phyloP scores from a whole-genome alignment of 371 early-diverging fungal species.

The Saksenaea oblongispora region DNA sequence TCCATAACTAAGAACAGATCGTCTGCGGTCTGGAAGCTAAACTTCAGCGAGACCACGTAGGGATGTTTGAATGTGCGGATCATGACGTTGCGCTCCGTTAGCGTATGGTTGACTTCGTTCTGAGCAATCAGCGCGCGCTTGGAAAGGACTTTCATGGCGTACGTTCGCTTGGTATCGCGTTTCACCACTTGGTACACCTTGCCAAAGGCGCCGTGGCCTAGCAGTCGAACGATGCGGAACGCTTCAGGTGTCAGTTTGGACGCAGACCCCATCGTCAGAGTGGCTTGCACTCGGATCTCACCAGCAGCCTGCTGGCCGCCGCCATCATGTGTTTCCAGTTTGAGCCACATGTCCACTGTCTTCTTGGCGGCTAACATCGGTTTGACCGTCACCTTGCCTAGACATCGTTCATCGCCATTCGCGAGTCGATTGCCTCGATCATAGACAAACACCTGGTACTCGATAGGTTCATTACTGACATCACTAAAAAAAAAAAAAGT shows the following conservation, averaged over 20 bases:
- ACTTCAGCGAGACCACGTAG: slow-evolving; percentile 72
- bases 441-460: slow-evolving; percentile 64
- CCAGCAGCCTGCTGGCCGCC: slow-evolving; percentile 54
- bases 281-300: slow-evolving; percentile 67
- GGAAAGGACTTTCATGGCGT: slow-evolving; percentile 85
- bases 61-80: slow-evolving; percentile 59
- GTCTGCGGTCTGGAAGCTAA: slow-evolving; percentile 70
- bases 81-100: slow-evolving; percentile 83
- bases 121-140: slow-evolving; percentile 75
- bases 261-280: slow-evolving; percentile 11
- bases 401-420: slow-evolving; percentile 54
- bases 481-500: slow-evolving; percentile 46
- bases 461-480: slow-evolving; percentile 61
- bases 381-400: slow-evolving; percentile 64
- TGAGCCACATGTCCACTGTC: slow-evolving; percentile 69
- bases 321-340: slow-evolving; percentile 43
- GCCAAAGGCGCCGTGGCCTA: slow-evolving; percentile 84
- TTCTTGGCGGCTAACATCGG: slow-evolving; percentile 60
- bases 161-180: slow-evolving; percentile 71
- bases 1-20: slow-evolving; percentile 78
- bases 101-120: slow-evolving; percentile 74
- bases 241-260: slow-evolving; percentile 60
- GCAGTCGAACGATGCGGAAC: slow-evolving; percentile 72
- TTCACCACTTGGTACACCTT: slow-evolving; percentile 83
- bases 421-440: slow-evolving; percentile 52